Evolutionary conservation across 2,329 filamentous ascomycete genomes (phyloP).

Genomic region (Colletotrichum cordylinicola): DNA sequence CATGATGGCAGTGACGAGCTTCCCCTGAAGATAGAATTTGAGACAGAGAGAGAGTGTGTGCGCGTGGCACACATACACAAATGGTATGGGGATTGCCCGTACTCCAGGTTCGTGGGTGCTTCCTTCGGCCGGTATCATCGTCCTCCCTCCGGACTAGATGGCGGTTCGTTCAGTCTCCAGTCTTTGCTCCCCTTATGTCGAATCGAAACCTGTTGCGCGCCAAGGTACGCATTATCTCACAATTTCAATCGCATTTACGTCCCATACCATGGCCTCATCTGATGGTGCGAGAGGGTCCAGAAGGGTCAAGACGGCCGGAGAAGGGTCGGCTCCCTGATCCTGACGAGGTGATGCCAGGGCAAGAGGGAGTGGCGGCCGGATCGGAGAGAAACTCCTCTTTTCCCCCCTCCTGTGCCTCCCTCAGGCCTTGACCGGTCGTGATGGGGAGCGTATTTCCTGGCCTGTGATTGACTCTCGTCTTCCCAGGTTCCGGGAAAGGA

Average conservation of each 20-base stretch:
- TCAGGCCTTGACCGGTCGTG: constrained; percentile 14
- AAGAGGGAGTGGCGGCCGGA: background rate
- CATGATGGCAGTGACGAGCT: background rate
- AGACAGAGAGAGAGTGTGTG: background rate
- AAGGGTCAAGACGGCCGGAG: background rate
- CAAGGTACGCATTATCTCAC: background rate
- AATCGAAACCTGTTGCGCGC: background rate
- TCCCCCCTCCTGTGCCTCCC: background rate
- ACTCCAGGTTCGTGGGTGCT: background rate
- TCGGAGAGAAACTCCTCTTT: constrained; percentile 1
- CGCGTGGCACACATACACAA: background rate
- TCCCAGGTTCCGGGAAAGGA: constrained; percentile 16
- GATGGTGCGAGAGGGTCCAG: background rate
- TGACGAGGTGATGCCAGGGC: background rate
- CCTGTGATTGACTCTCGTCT: background rate
- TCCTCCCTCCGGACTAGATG: background rate
- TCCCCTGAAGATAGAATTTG: background rate
- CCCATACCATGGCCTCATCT: background rate
- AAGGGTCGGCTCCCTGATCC: background rate
- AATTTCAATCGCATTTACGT: constrained; percentile 6
- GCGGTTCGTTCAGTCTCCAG: background rate
- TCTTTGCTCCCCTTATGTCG: background rate
- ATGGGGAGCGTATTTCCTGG: background rate
- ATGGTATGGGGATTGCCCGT: background rate
- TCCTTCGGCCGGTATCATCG: background rate